Base-by-base conservation (phyloP, 495 filamentous ascomycete species). In the Tuber borchii region DNA sequence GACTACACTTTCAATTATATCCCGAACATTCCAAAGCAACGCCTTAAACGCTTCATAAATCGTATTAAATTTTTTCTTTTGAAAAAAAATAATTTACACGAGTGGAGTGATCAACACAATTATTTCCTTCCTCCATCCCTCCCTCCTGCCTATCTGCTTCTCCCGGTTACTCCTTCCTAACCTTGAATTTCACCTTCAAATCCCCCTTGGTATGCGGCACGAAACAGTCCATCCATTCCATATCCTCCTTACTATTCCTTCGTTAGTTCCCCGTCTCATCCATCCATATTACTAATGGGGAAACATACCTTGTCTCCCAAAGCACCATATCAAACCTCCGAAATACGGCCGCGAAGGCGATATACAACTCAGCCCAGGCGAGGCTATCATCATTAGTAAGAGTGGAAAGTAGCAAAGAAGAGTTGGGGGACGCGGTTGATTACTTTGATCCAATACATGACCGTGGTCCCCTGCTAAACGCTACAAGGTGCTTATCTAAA, bases 401-500 rank as follows among this genome's bases (percentile, higher is more conserved):
- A 12, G 44, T 4, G 22, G 14, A 43, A 17, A 2, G 22, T 2
- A 31, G 5, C 10, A 10, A 16, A 17, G 12, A 17, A 9, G 12
- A 6, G 45, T 46, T n/a, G 2, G 34, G 34, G 12, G 10, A 39
- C 12, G 8, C 7, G 22, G 8, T n/a, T n/a, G 43, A 46, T 69
- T 71, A 79, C 78, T 79, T 79, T 22, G 78, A 74, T 31, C 78
- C 78, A 17, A 79, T 48, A 46, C 78, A 79, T 34, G 46, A 34
- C 12, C 78, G 69, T 2, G 76, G 1, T 5, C 78, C 78, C 48
- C 75, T 79, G 1, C 76, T 72, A 40, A 78, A 79, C 1, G 78
- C 0, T 26, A 79, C 78, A 9, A 79, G 70, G 12, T 75, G 87
- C 46, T 75, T 83, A 19, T 87, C 85, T 6, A 87, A 81, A 20